phyloP scores from a whole-genome alignment of 768 basidiomycete species.

The Amanita phalloides region DNA sequence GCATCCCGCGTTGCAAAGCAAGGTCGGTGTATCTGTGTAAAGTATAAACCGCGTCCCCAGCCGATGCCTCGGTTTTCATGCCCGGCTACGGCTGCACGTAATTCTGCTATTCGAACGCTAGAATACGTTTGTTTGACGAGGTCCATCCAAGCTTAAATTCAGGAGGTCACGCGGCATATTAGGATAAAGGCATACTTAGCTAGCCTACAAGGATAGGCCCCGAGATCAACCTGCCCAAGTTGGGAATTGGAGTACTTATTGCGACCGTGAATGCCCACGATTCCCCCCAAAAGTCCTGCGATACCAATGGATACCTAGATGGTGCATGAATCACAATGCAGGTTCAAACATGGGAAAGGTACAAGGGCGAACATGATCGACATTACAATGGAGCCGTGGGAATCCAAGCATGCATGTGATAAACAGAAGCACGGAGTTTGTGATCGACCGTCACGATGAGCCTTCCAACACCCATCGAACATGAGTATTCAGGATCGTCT shows the following conservation, averaged over 20 bases:
- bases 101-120: background rate
- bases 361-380: no score
- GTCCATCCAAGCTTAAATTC: background rate
- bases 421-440: no score
- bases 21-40: no score
- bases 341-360: background rate
- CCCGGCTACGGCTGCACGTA: background rate
- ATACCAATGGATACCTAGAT: background rate
- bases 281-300: background rate
- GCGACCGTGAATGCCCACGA: background rate
- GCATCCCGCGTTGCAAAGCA: no score
- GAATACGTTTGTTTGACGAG: background rate
- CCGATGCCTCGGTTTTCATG: background rate
- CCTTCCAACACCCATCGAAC: background rate
- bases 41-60: background rate
- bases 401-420: background rate
- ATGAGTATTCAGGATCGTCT: slow-evolving; percentile 30
- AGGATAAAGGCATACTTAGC: background rate
- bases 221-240: background rate
- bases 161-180: background rate
- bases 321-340: background rate
- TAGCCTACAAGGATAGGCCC: background rate
- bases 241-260: background rate
- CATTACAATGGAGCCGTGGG: background rate
- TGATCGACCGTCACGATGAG: background rate